phyloP scores from a whole-genome alignment of 495 filamentous ascomycete species.

The Beverwykella pulmonaria region DNA sequence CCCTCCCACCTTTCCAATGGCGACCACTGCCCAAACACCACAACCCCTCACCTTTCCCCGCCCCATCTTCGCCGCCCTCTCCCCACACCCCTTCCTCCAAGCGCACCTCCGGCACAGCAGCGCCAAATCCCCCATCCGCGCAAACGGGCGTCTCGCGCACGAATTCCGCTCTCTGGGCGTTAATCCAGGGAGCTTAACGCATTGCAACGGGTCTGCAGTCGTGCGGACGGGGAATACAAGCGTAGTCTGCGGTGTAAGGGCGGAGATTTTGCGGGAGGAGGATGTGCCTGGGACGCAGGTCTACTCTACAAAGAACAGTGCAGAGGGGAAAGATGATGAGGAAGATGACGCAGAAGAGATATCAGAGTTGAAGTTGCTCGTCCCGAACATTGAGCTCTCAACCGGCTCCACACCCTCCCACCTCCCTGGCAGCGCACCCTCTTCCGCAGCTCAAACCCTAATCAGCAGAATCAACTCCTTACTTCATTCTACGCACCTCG shows the following conservation, averaged over 20 bases:
- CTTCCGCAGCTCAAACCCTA: constrained; percentile 77
- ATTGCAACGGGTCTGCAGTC: constrained; percentile 85
- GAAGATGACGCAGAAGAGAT: constrained; percentile 56
- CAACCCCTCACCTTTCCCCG: constrained; percentile 69
- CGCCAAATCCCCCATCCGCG: constrained; percentile 61
- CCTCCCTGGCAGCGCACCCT: constrained; percentile 80
- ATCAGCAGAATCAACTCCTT: constrained; percentile 74
- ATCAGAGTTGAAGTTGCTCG: constrained; percentile 68
- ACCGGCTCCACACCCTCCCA: constrained; percentile 87
- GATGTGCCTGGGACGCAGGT: constrained; percentile 61
- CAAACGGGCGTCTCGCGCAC: constrained; percentile 73
- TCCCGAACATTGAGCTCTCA: constrained; percentile 87
- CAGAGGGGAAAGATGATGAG: constrained; percentile 42
- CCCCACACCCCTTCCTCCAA: constrained; percentile 85
- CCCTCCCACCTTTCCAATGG: constrained; percentile 1
- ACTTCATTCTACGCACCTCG: constrained; percentile 66
- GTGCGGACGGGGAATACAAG: constrained; percentile 87
- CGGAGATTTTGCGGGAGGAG: constrained; percentile 74
- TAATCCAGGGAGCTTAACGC: constrained; percentile 79
- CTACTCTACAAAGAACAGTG: not conserved
- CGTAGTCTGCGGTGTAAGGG: constrained; percentile 87
- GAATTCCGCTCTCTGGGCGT: constrained; percentile 69
- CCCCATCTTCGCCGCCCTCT: constrained; percentile 83
- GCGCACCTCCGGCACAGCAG: constrained; percentile 73
- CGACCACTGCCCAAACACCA: not conserved